Base-by-base conservation (phyloP, 176 grass and related monocot species). In the Dendrocalamus sinicus region DNA sequence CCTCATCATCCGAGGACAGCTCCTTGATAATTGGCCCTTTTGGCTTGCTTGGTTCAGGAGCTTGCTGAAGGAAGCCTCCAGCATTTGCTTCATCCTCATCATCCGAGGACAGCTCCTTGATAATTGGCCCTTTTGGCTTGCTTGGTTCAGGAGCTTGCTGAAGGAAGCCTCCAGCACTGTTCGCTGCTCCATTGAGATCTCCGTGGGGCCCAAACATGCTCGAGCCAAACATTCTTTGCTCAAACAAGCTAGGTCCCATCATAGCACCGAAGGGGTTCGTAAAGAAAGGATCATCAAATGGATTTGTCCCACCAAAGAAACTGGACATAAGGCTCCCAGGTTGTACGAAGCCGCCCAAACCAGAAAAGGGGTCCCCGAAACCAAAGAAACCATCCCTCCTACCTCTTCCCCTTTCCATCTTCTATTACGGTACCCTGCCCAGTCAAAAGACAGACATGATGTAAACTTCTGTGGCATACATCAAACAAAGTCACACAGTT, bases 261-360 rank as follows among this genome's bases (percentile, higher is more conserved):
- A 93, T 45, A 83, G 60, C 59, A 72, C 83, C 85, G 76, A 95
- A 91, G 12, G 91, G 87, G 24, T 86, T 90, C 15, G 79, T 77
- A 57, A 97, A 90, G 82, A 95, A 97, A 45, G 85, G 87, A 78
- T 95, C 89, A 69, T 93, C 89, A 60, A 92, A 92, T 9, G 92
- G 91, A 82, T 77, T 84, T 51, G 60, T 53, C 51, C 91, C 92
- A 76, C 89, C 85, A 72, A 97, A 88, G 41, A 94, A 90, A 81
- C 85, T 76, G 9, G 92, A 20, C 9, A 88, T 82, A 65, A 90
- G 50, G 87, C 80, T 90, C 79, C 89, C 79, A 4, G 87, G 81
- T 58, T 32, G 80, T 69, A 80, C 76, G 48, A 90, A 76, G 48
- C 88, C 63, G 15, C 86, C 80, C 2, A 86, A 84, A 48, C 81